Evolutionary conservation across 169 alveolate species (phyloP), one percentile per base, ranked within the genome.

Genomic region (Plasmodium vinckei): DNA sequence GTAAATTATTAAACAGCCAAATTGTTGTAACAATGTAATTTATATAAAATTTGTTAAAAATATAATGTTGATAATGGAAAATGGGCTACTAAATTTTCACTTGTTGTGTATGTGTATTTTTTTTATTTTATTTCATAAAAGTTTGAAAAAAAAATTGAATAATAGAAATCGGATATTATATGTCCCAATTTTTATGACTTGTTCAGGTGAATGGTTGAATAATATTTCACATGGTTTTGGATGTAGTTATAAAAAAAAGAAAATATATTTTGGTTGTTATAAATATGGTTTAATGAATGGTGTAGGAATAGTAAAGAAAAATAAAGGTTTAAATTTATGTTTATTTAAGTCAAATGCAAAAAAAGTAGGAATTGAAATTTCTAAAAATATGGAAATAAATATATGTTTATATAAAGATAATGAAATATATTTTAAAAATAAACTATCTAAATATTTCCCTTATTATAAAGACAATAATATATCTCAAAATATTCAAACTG

Each of bases 191-290:
- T 15, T 75, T 63, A 64, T 63, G 53, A 49, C 21, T 44, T 53
- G 57, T 82, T 44, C 84, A 82, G 90, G 90, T 33, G 90, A 82
- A 82, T 82, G 90, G 90, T 51, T 82, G 47, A 82, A 82, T 51
- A 82, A 68, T 64, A 82, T 82, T 44, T 54, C 90, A 39, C 90
- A 82, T 47, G 82, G 82, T 12, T 82, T 82, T 65, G 90, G 90
- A 46, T 51, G 90, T 19, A 82, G 44, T 9, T 44, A 82, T 49
- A 67, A 46, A 54, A 68, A 82, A 53, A 82, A 56, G 46, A 21
- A 67, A 59, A 47, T 82, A 27, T 82, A 25, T 67, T 15, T 82
- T 7, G 90, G 90, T 44, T 33, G 65, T 42, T 82, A 82, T 60
- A 79, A 82, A 51, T 82, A 51, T 54, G 90, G 90, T 21, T 59